These are phyloP conservation scores for Salvia sclarea DNA, from an alignment of 305 asterid species.

Conservation along the genomic window DNA sequence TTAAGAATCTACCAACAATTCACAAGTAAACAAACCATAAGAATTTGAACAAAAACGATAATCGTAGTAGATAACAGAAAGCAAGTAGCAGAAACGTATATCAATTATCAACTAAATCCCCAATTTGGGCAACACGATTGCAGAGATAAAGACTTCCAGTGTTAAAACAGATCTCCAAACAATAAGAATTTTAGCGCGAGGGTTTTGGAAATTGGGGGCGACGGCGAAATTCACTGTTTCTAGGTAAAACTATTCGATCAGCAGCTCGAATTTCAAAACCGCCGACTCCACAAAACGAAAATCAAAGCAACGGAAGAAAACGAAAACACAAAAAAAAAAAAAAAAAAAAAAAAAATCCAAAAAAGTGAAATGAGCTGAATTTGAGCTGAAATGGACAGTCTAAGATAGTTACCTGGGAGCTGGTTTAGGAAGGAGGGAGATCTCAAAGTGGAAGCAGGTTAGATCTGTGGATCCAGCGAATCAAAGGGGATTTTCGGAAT, in stretches of 20 bases:
- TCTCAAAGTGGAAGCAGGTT: conserved; percentile 49
- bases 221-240: conserved; percentile 32
- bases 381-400: background rate
- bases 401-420: conserved; percentile 41
- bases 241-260: conserved; percentile 33
- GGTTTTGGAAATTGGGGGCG: conserved; percentile 34
- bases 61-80: background rate
- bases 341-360: background rate
- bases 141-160: conserved; percentile 23
- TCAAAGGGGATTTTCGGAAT: conserved; percentile 24
- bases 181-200: background rate
- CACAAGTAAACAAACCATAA: conserved; percentile 1
- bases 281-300: conserved; percentile 23
- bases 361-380: no score
- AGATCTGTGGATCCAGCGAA: conserved; percentile 71
- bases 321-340: background rate
- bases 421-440: conserved; percentile 39
- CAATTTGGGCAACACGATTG: conserved; percentile 24
- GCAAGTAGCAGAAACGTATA: background rate
- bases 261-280: conserved; percentile 37
- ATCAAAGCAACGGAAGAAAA: background rate
- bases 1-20: conserved; percentile 5
- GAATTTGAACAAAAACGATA: conserved; percentile 20
- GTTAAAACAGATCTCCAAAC: conserved; percentile 37
- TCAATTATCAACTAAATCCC: background rate